Evolutionary conservation across 2,329 filamentous ascomycete species (phyloP), one percentile per base, ranked within the genome.

Genomic region (Fusarium incarnatum): DNA sequence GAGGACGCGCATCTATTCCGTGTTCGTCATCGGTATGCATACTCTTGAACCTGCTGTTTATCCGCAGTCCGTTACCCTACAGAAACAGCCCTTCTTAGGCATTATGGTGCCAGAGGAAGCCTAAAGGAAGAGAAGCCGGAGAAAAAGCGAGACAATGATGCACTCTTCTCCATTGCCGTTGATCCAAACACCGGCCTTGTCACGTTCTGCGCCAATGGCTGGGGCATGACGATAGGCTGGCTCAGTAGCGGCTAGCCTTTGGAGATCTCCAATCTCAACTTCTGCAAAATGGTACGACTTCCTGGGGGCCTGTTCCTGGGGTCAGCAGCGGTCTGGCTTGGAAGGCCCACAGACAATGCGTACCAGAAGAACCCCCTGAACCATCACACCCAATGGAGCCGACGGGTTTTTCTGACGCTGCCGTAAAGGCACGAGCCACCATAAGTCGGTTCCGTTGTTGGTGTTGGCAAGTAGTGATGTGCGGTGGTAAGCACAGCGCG

Each of bases 221-320:
- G 67, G 71, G 69, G 67, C 56, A 67, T 70, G 64, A 70, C 69
- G 60, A 74, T 75, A 70, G 64, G 63, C 68, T 53, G 62, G 64
- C 60, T 70, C 67, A 74, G 73, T 74, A 75, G 73, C 71, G 73
- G 45, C 65, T 63, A 56, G 65, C 61, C 64, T 72, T 73, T 72
- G 70, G 73, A 75, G 73, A 75, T 75, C 73, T 75, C 73, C 70
- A 75, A 75, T 75, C 73, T 75, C 65, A 60, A 73, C 65, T 59
- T 61, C 57, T 62, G 63, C 53, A 73, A 73, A 75, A 74, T 75
- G 73, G 73, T 75, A 75, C 73, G 73, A 75, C 42, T 74, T 70
- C 57, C 59, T 58, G 65, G 73, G 72, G 45, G 15, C 68, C 61
- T 71, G 63, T 63, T 57, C 60, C 63, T 62, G 71, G 68, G 68